Evolutionary conservation across 441 rosid species (phyloP), one percentile per base, ranked within the genome.

Genomic region (Bocquillonia castaneifolia): DNA sequence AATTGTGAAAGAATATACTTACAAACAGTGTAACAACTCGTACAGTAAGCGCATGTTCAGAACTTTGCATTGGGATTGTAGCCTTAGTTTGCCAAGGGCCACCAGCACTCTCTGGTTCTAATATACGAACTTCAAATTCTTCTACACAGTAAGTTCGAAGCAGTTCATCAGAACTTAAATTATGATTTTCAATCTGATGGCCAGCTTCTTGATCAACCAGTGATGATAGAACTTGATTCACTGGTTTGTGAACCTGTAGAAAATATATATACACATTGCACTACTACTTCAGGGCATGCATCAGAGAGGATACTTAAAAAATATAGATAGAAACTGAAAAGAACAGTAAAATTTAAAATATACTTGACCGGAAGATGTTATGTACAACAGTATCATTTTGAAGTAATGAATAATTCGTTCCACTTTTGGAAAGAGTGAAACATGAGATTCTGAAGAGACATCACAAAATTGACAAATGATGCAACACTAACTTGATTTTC

Each of bases 61-160:
- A 79, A 84, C 81, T 84, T 77, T 94, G 99, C 99, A 94, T 92
- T 77, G 94, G 89, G 67, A 94, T 94, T 70, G 89, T 89, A 76
- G 97, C 97, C 80, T 76, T 92, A 56, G 96, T 85, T 82, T 90
- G 93, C 99, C 99, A 95, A 76, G 88, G 89, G 39, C 96, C 96
- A 73, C 96, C 97, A 70, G 85, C 82, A 75, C 74, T 88, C 74
- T 91, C 92, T 36, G 96, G 97, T 79, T 92, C 98, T 82, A 95
- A 62, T 77, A 95, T 87, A 69, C 88, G 93, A 72, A 95, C 88
- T 85, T 95, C 96, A 77, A 86, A 92, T 79, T 95, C 99, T 64
- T 95, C 98, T 48, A 92, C 80, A 55, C 78, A 79, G 78, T 92
- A 94, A 59, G 96, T 86, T 72, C 81, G 86, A 59, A 85, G 91